phyloP scores from a whole-genome alignment of 805 yeast species.

The Wickerhamiella vanderwaltii region DNA sequence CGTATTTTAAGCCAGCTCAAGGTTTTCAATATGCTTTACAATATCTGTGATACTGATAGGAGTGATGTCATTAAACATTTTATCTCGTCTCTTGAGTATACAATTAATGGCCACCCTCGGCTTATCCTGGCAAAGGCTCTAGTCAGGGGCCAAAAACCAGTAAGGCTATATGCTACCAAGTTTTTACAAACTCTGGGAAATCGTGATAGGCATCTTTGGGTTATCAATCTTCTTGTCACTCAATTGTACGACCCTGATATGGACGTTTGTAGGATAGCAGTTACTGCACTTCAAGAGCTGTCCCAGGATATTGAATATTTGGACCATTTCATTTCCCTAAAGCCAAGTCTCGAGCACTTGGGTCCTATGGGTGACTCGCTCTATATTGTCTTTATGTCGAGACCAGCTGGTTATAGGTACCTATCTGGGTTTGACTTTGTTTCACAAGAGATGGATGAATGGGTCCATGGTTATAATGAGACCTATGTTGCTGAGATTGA shows the following conservation, averaged over 20 bases:
- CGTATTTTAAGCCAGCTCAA: constrained; percentile 69
- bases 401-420: constrained; percentile 57
- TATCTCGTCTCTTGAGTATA: constrained; percentile 50
- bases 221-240: constrained; percentile 43
- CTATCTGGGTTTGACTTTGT: constrained; percentile 48
- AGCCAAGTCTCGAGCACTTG: constrained; percentile 47
- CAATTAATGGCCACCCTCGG: constrained; percentile 51
- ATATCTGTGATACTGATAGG: constrained; percentile 30
- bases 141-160: constrained; percentile 38
- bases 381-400: constrained; percentile 49
- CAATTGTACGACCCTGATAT: constrained; percentile 58
- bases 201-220: constrained; percentile 29
- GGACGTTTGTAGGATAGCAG: constrained; percentile 44
- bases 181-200: constrained; percentile 33
- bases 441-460: constrained; percentile 50
- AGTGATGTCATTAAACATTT: constrained; percentile 28
- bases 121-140: constrained; percentile 54
- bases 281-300: constrained; percentile 40
- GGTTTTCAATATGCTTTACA: constrained; percentile 66
- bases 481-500: constrained; percentile 27
- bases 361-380: constrained; percentile 44
- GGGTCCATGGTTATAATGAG: constrained; percentile 39
- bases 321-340: constrained; percentile 37
- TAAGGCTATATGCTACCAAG: constrained; percentile 48
- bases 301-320: constrained; percentile 39